Evolutionary conservation across 306 rosid species (phyloP), one percentile per base, ranked within the genome.

Genomic region (Dalbergia oliveri): DNA sequence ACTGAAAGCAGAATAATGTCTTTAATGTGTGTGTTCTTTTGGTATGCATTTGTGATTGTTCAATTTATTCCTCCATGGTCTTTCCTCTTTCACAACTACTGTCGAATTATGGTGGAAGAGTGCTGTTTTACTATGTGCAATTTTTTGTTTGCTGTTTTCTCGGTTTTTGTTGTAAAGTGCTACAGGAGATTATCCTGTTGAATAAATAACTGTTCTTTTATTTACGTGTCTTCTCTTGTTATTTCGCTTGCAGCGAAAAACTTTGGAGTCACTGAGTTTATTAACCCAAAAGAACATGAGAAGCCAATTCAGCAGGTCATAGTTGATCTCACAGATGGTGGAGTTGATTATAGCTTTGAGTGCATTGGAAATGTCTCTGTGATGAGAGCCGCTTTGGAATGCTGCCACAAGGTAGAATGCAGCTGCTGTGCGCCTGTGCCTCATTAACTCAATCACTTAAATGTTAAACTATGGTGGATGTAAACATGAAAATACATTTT

Each of bases 261-360:
- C 19, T 94, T 94, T 43, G 97, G 97, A 39, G 97, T 86, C 59
- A 92, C 97, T 1, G 97, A 94, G 82, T 94, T 94, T 80, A 88
- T 94, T 83, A 94, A 94, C 81, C 98, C 98, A 35, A 94, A 92
- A 59, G 98, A 94, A 58, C 93, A 94, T 4, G 97, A 91, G 9
- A 88, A 92, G 83, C 93, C 98, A 61, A 94, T 90, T 83, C 97
- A 94, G 80, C 93, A 94, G 88, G 94, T 94, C 79, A 79, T 94
- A 9, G 81, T 63, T 65, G 98, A 94, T 83, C 89, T 89, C 81
- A 92, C 98, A 0, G 98, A 94, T 44, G 98, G 97, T 43, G 98
- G 98, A 47, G 97, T 92, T 77, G 98, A 94, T 85, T 92, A 94
- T 72, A 94, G 98, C 83, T 94, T 94, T 70, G 98, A 94, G 87